Percentiles rank a stretch among this genome's conserved stretches.
Conservation (phyloP, 108 stramenopile species). For the Ochromonas danica region DNA sequence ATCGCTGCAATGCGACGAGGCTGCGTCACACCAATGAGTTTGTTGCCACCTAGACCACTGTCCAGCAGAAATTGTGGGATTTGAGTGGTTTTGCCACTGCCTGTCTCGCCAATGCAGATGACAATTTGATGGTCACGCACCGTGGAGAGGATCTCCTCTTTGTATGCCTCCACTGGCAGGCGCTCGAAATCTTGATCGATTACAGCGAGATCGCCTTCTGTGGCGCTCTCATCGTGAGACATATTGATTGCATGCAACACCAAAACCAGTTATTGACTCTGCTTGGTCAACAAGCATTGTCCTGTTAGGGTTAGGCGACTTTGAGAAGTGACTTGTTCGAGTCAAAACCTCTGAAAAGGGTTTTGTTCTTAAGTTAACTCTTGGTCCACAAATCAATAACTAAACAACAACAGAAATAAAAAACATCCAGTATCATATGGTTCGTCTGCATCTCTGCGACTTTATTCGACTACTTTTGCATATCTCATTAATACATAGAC, state of each 20-base stretch:
- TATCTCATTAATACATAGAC: too few species aligned
- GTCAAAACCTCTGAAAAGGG: too few species aligned
- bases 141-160: neutral
- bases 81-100: constrained; percentile 56
- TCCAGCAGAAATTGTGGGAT: constrained; percentile 51
- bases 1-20: constrained; percentile 94
- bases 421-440: too few species aligned
- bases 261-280: neutral
- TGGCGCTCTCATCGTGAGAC: neutral
- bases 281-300: neutral
- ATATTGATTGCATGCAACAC: neutral
- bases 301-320: too few species aligned
- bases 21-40: constrained; percentile 71
- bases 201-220: neutral
- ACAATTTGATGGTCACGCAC: constrained; percentile 46
- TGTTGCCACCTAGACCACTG: neutral
- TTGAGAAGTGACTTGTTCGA: too few species aligned
- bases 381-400: too few species aligned
- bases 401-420: too few species aligned
- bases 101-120: constrained; percentile 56
- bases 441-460: too few species aligned
- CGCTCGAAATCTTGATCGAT: neutral
- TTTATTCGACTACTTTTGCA: too few species aligned
- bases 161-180: constrained; percentile 26
- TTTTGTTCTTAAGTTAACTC: too few species aligned